Conservation (phyloP, 441 rosid genomes). For the Daphne laureola region DNA sequence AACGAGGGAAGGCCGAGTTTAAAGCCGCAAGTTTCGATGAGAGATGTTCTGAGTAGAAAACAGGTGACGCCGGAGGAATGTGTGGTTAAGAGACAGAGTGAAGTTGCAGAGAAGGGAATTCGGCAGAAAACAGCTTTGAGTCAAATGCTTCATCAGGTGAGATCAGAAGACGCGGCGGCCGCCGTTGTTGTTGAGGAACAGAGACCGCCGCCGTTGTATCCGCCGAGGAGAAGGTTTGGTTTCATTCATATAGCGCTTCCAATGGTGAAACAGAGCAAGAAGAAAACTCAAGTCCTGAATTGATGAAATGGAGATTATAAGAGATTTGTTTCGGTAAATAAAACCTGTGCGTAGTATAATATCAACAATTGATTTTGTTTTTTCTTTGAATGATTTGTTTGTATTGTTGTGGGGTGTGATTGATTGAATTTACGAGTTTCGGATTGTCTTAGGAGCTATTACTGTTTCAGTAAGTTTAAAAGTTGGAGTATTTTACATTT, state of each 20-base stretch:
- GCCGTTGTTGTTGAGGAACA: conserved; percentile 31
- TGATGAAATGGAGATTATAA: conserved; percentile 11
- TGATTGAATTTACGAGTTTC: too few species aligned
- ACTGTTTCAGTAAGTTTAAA: too few species aligned
- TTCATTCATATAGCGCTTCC: conserved; percentile 88
- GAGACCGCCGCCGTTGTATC: conserved; percentile 31
- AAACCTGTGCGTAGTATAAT: conserved; percentile 2
- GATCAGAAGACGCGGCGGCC: conserved; percentile 51
- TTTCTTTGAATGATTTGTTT: conserved; percentile 2
- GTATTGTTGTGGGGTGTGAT: conserved; percentile 16
- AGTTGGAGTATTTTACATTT: too few species aligned
- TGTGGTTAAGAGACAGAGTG: conserved; percentile 30
- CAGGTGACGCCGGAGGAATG: conserved; percentile 48
- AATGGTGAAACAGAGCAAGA: conserved; percentile 64
- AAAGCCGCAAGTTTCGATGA: conserved; percentile 77
- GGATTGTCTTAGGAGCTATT: too few species aligned
- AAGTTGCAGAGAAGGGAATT: conserved; percentile 32
- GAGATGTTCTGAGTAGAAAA: conserved; percentile 73
- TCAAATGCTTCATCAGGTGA: conserved; percentile 74
- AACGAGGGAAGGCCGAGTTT: conserved; percentile 44
- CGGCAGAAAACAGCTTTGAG: conserved; percentile 65
- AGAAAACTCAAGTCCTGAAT: conserved; percentile 39
- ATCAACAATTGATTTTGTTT: neutral
- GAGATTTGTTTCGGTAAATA: neutral
- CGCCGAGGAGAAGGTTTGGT: conserved; percentile 82